Evolutionary conservation across 768 basidiomycete genomes (phyloP).

Genomic region (Postia placenta): DNA sequence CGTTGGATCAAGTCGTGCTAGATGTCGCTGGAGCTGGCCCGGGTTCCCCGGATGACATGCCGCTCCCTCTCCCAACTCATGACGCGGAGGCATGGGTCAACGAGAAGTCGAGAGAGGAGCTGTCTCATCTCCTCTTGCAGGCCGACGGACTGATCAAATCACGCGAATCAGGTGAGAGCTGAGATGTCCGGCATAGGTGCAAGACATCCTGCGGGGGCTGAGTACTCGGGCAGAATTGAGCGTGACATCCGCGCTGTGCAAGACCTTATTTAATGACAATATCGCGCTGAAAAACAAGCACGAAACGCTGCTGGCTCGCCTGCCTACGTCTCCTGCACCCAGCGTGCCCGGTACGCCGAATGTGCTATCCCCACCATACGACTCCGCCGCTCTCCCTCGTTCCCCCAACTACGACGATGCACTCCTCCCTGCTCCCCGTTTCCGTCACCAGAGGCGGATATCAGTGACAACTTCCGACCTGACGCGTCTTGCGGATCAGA

Average conservation of each 20-base stretch:
- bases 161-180: conserved; percentile 61
- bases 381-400: background rate
- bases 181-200: background rate
- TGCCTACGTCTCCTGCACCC: conserved; percentile 31
- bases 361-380: conserved; percentile 6
- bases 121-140: conserved; percentile 61
- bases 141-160: conserved; percentile 74
- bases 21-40: conserved; percentile 34
- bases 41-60: conserved; percentile 19
- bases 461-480: conserved; percentile 67
- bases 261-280: conserved; percentile 65
- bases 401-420: conserved; percentile 4
- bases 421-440: conserved; percentile 7
- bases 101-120: conserved; percentile 67
- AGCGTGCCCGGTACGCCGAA: conserved; percentile 16
- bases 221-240: conserved; percentile 45
- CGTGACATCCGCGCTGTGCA: conserved; percentile 61
- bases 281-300: conserved; percentile 64
- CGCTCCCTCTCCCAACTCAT: conserved; percentile 2
- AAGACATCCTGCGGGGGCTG: background rate
- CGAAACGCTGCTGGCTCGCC: conserved; percentile 59
- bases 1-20: conserved; percentile 26
- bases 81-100: conserved; percentile 43
- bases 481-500: conserved; percentile 72
- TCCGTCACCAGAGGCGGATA: conserved; percentile 33